Conservation (phyloP, 2,329 filamentous ascomycete species). For the Cercospora janseana region DNA sequence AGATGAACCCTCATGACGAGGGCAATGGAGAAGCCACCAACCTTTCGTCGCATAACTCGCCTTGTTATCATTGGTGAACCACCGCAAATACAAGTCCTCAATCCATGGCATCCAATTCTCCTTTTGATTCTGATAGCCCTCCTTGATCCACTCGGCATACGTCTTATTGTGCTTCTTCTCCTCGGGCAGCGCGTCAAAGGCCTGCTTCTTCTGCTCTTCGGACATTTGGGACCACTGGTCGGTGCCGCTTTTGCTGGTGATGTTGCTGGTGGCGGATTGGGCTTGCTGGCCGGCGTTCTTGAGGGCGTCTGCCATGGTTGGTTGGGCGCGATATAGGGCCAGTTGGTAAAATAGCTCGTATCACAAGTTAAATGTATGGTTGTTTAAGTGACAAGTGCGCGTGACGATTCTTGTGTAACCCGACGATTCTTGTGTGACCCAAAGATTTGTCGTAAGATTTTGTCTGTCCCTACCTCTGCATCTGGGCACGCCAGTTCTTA, state of each 20-base stretch:
- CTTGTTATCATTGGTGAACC: conserved; percentile 76
- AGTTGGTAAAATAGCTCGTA: neutral
- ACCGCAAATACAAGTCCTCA: conserved; percentile 69
- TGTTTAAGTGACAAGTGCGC: too few relatives aligned
- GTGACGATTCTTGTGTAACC: too few relatives aligned
- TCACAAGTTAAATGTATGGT: neutral
- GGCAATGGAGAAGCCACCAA: conserved; percentile 40
- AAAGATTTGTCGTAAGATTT: too few relatives aligned
- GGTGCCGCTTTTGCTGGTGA: conserved; percentile 25
- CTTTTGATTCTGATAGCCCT: conserved; percentile 69
- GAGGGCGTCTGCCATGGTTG: conserved; percentile 24
- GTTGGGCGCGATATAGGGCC: neutral
- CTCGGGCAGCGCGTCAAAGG: conserved; percentile 34
- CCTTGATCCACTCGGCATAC: conserved; percentile 57
- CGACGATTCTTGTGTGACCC: too few relatives aligned
- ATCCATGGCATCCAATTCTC: conserved; percentile 75
- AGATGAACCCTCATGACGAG: neutral
- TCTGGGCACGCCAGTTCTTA: too few relatives aligned
- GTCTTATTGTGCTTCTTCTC: conserved; percentile 36
- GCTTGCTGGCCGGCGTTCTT: conserved; percentile 24
- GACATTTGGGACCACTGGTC: conserved; percentile 38
- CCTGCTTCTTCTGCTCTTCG: conserved; percentile 38
- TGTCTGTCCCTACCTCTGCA: too few relatives aligned
- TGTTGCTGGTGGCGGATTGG: too few relatives aligned
- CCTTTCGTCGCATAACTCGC: conserved; percentile 68